phyloP scores from a whole-genome alignment of 768 basidiomycete species.

The Albatrellus ellisii region DNA sequence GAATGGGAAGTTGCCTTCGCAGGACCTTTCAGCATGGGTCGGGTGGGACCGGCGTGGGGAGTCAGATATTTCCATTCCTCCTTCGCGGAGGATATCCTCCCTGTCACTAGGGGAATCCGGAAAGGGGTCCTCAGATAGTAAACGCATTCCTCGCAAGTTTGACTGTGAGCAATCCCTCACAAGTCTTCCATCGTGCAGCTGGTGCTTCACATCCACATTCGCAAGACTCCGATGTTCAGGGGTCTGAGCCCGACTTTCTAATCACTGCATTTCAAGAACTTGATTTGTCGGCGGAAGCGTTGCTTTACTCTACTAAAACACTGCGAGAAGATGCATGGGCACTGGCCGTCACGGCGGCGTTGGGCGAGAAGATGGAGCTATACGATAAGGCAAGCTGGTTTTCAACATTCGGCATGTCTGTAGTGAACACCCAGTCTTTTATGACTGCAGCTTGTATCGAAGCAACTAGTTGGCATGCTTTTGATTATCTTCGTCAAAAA shows the following conservation, averaged over 20 bases:
- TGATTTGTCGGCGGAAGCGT: slow-evolving; percentile 65
- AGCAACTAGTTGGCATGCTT: slow-evolving; percentile 79
- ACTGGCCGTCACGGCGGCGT: slow-evolving; percentile 46
- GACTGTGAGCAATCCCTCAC: no score
- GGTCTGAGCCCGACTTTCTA: slow-evolving; percentile 47
- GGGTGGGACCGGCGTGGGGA: slow-evolving; percentile 16
- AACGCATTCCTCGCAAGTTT: not conserved
- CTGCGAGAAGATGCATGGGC: slow-evolving; percentile 62
- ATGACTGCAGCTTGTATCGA: slow-evolving; percentile 43
- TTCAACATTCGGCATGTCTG: not conserved
- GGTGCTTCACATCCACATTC: not conserved
- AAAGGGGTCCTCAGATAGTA: not conserved
- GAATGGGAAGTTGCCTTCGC: slow-evolving; percentile 62
- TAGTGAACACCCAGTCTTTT: not conserved
- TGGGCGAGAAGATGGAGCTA: slow-evolving; percentile 49
- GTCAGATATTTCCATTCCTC: slow-evolving; percentile 13
- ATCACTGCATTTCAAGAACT: slow-evolving; percentile 76
- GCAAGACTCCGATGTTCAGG: not conserved
- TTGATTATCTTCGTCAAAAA: slow-evolving; percentile 55
- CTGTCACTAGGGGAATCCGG: slow-evolving; percentile 13
- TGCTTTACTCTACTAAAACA: slow-evolving; percentile 55
- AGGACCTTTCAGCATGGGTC: slow-evolving; percentile 60
- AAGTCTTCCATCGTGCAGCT: no score
- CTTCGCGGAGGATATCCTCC: slow-evolving; percentile 16
- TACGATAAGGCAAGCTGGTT: slow-evolving; percentile 49